phyloP scores from a whole-genome alignment of 1,139 yeast genomes.

The Candida neerlandica region DNA sequence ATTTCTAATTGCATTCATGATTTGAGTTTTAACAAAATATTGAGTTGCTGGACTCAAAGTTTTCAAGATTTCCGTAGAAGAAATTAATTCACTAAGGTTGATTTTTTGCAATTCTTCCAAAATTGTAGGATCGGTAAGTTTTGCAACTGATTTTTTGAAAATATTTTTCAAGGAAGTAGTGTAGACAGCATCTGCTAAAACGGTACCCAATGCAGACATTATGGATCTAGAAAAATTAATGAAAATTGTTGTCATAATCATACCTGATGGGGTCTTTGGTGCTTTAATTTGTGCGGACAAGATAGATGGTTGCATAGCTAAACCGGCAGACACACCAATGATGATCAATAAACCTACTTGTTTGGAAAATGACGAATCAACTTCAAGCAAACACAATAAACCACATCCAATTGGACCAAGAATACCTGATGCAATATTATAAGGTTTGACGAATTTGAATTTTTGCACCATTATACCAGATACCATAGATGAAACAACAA shows the following conservation, averaged over 20 bases:
- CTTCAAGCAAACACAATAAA: conserved; percentile 32
- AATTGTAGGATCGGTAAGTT: conserved; percentile 20
- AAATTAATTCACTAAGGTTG: conserved; percentile 19
- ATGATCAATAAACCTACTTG: conserved; percentile 40
- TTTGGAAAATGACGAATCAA: conserved; percentile 27
- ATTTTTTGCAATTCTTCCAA: conserved; percentile 21
- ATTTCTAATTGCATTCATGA: conserved; percentile 33
- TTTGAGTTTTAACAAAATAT: conserved; percentile 28
- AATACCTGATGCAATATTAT: conserved; percentile 28
- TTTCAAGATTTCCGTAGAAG: conserved; percentile 23
- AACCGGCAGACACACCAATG: conserved; percentile 33
- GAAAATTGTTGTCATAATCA: conserved; percentile 39
- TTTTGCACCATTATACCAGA: conserved; percentile 35
- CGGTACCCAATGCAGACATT: conserved; percentile 32
- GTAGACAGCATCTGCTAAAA: conserved; percentile 38
- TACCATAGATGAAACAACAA: conserved; percentile 32
- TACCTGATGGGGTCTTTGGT: conserved; percentile 41
- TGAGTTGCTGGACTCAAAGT: conserved; percentile 28
- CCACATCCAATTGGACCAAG: conserved; percentile 40
- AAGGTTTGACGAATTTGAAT: conserved; percentile 34
- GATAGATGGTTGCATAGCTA: conserved; percentile 32
- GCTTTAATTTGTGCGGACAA: conserved; percentile 37
- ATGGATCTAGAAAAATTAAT: conserved; percentile 34
- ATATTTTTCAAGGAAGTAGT: conserved; percentile 29
- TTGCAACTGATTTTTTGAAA: conserved; percentile 19